Conservation (phyloP, 1,284 basidiomycete genomes). For the Exsudoporus floridanus region DNA sequence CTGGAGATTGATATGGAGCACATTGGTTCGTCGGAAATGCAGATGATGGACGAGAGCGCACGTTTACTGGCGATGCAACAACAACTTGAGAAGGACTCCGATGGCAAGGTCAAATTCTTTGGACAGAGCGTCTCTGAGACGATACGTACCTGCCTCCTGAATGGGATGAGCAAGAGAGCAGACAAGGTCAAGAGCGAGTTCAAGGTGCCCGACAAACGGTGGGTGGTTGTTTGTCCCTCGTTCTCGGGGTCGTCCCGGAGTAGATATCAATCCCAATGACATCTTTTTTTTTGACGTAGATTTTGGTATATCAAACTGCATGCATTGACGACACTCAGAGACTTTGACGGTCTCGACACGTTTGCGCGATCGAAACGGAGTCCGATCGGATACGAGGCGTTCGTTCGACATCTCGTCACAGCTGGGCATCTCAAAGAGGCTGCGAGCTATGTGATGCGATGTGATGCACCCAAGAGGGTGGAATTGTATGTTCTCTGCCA, state of each 20-base stretch:
- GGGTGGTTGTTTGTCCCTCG: background rate
- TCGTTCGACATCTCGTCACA: conserved; percentile 78
- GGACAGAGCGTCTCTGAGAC: conserved; percentile 84
- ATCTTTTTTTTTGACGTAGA: conserved; percentile 40
- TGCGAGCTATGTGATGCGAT: conserved; percentile 70
- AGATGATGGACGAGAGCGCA: conserved; percentile 90
- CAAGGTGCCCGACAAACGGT: conserved; percentile 91
- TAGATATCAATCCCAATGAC: background rate
- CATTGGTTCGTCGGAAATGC: conserved; percentile 2
- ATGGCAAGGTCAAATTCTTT: conserved; percentile 74
- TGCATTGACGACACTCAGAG: conserved; percentile 71
- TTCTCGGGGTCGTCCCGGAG: background rate
- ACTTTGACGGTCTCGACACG: conserved; percentile 81
- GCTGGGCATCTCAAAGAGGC: conserved; percentile 76
- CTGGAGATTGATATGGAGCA: background rate
- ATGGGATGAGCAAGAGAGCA: conserved; percentile 80
- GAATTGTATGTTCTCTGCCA: conserved; percentile 87
- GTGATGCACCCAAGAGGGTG: conserved; percentile 78
- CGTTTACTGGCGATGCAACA: conserved; percentile 80
- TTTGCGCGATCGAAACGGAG: conserved; percentile 86
- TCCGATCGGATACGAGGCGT: conserved; percentile 94
- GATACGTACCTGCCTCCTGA: conserved; percentile 71
- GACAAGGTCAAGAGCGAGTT: conserved; percentile 86
- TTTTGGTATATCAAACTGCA: conserved; percentile 93
- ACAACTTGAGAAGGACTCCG: conserved; percentile 83